Base-by-base conservation (phyloP, 164 flowering plant genomes). In the Dillenia turbinata region DNA sequence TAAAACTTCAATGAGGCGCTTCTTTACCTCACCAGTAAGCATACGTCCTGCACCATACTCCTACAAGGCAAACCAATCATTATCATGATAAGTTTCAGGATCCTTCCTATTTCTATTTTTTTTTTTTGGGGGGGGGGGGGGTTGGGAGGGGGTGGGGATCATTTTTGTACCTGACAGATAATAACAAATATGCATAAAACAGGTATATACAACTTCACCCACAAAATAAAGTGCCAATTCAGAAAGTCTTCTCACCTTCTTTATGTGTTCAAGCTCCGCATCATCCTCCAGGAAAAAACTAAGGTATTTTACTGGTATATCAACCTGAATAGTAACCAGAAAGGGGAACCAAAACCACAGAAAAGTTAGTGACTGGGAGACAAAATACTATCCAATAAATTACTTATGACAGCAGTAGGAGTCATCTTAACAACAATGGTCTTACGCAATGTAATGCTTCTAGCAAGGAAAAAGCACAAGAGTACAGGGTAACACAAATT, bases 201-300 rank as follows among this genome's bases (percentile, higher is more conserved):
- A 26, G 40, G 40, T 33, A 33, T 33, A 12, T 54, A 43, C 14
- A 16, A 58, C 54, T 19, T 33, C 0, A 0, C 40, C 7, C 7
- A 47, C 13, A 10, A 54, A 47, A 19, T 5, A 8, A 56, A 54
- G 14, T 26, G 49, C 10, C 19, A 10, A 19, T 43, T 46, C 16
- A 49, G 48, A 54, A n/a, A 19, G 33, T 51, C 61, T 61, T 40
- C 78, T 67, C 52, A 91, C 99, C 85, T 68, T 76, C 64, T 73
- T 83, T 71, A 92, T 88, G 71, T 77, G 81, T 66, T 92, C 97
- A 49, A 85, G 87, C 67, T 95, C 96, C 56, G 55, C 87, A 79
- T 95, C 99, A 71, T 95, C 96, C 15, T 95, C 99, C 40, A 95
- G 80, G 79, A 92, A 95, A 72, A 95, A 95, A 9, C 81, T 71